Evolutionary conservation across 2,329 filamentous ascomycete species (phyloP).

Genomic region (Botrytis galanthina): DNA sequence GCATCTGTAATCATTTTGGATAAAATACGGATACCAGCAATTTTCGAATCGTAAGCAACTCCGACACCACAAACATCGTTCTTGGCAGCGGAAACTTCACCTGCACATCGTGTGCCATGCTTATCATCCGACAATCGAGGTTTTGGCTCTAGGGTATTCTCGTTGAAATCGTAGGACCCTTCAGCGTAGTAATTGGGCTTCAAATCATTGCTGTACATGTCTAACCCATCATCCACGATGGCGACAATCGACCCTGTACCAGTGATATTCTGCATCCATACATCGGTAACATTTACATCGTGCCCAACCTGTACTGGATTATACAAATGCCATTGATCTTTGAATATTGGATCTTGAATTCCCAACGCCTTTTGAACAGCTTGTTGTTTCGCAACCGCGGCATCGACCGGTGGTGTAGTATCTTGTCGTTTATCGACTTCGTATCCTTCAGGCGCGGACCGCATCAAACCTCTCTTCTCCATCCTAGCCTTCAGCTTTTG

Average conservation of each 20-base stretch:
- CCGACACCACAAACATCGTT: constrained; percentile 96
- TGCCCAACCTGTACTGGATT: constrained; percentile 79
- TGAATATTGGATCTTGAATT: constrained; percentile 88
- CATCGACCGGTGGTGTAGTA: constrained; percentile 23
- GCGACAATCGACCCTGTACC: constrained; percentile 86
- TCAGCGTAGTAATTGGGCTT: constrained; percentile 90
- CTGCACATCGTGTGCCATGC: constrained; percentile 92
- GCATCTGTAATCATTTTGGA: constrained; percentile 87
- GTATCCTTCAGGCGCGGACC: constrained; percentile 31
- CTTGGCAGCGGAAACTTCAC: constrained; percentile 86
- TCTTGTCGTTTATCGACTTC: constrained; percentile 27
- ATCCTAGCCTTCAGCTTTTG: constrained; percentile 62
- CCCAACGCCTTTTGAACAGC: constrained; percentile 63
- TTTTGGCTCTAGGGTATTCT: constrained; percentile 72
- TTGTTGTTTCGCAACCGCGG: constrained; percentile 56
- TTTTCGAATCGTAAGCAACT: constrained; percentile 86
- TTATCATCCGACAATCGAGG: constrained; percentile 81
- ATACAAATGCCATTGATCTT: constrained; percentile 92
- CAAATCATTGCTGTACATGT: constrained; percentile 92
- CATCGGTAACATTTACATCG: constrained; percentile 92
- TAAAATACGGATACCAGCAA: constrained; percentile 89
- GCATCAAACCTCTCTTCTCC: constrained; percentile 49
- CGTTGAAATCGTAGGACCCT: constrained; percentile 96
- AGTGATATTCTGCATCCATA: constrained; percentile 89
- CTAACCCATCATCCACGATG: constrained; percentile 92